Base-by-base conservation (phyloP, 305 asterid species). In the Rubia peregrina region DNA sequence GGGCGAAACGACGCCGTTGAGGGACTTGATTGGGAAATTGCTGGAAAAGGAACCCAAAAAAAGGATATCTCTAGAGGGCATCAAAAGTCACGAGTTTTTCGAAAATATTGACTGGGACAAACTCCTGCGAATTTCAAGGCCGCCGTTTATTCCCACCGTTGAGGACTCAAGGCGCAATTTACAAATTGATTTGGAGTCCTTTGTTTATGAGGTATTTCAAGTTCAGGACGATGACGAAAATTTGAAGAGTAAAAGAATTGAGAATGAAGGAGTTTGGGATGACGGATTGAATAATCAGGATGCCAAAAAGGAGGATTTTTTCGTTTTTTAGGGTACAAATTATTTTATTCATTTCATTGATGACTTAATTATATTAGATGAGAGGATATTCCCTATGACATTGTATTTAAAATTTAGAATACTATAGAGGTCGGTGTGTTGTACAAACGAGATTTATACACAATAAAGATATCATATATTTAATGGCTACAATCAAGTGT, bases 101-200 rank as follows among this genome's bases (percentile, higher is more conserved):
- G 73, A 64, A 78, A 85, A 75, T 1, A 84, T 91, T 1, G 85
- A 93, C 74, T 93, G 98, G 98, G 85, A 82, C 42, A 40, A 73
- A 12, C 74, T 93, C 9, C 75, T 87, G 70, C 86, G 85, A 64
- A 80, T 93, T 80, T 82, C 90, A 44, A 74, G 97, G 62, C 97
- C 98, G 56, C 97, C 98, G 79, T 89, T 77, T 76, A 89, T 93
- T 44, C 97, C 98, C 0, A 84, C 64, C 24, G 86, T 69, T 13
- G 91, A 81, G 84, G 91, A 85, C 61, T 71, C 64, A 43, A 74
- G n/a, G 5, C 90, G 86, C 26, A 85, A 81, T 72, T 76, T 72
- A 41, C 78, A 79, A 65, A 85, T 88, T 64, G 92, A 90, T 70
- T 80, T 93, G 83, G 98, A 90, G 79, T 76, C 79, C 44, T 90